Evolutionary conservation across 179 eudicot genomes (phyloP), one percentile per base, ranked within the genome.

Genomic region (Silene coronaria): DNA sequence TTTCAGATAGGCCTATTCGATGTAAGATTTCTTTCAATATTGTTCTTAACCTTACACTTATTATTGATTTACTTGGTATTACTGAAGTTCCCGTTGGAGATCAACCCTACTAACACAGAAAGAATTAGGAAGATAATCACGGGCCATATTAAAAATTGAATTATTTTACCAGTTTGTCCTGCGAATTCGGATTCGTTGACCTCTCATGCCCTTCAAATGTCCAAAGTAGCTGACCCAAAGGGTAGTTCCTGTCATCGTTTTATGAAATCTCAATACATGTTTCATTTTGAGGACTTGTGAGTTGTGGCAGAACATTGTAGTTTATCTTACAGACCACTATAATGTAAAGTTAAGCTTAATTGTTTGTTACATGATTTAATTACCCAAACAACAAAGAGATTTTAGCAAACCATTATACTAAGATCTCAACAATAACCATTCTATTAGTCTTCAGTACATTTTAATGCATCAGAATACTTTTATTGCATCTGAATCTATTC

Each of bases 51-150:
- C 79, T 82, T 9, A 77, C 85, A 27, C 75, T 82, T 23, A 81
- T n/a, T n/a, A n/a, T 82, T 68, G 82, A 82, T 79, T 78, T 82
- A n/a, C 82, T 82, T 55, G 85, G 85, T 48, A 73, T 82, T 14
- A 82, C 85, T 19, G 76, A 79, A 75, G 82, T 83, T 74, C 85
- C 83, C 59, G 80, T 79, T 24, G 82, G 82, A 36, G 80, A 82
- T 76, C 85, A 82, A 74, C 85, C 85, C 11, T n/a, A 60, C 59
- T 62, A 81, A 83, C 53, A 79, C 76, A 36, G 85, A 83, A 73
- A 70, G 80, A 73, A 77, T 80, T 70, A 57, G 85, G 65, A 79
- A 42, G 57, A 83, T 80, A 83, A 83, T 83, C 34, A 79, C 76
- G 83, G 53, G 48, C 12, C 81, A 79, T 73, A 83, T 83, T 17